These are phyloP conservation scores for Fonsecaea monophora DNA, from an alignment of 2,329 filamentous ascomycete genomes.

Conservation along the genomic window DNA sequence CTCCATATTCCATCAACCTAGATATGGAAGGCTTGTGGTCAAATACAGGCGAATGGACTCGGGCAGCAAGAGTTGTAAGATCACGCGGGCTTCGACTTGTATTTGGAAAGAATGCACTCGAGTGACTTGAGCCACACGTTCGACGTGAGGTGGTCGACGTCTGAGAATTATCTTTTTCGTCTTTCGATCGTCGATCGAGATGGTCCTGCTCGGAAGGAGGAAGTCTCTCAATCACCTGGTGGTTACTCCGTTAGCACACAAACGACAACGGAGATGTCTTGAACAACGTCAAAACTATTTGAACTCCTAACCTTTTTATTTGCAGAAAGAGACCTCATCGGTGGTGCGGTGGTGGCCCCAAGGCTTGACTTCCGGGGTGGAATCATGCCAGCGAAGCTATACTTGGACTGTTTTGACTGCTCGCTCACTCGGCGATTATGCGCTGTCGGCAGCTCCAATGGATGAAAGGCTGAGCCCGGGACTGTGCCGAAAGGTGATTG, in stretches of 20 bases:
- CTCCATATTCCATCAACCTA: slow-evolving; percentile 20
- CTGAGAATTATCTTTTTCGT: slow-evolving; percentile 29
- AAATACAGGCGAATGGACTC: slow-evolving; percentile 37
- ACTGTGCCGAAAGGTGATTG: slow-evolving; percentile 40
- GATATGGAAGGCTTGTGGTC: slow-evolving; percentile 29
- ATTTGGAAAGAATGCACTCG: slow-evolving; percentile 39
- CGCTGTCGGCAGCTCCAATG: slow-evolving; percentile 35
- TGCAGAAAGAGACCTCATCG: slow-evolving; percentile 15
- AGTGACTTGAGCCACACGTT: slow-evolving; percentile 26
- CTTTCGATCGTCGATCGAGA: slow-evolving; percentile 7
- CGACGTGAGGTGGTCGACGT: slow-evolving; percentile 33
- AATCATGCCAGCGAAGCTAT: slow-evolving; percentile 30
- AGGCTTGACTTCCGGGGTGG: slow-evolving; percentile 34
- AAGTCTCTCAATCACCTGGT: slow-evolving; percentile 7
- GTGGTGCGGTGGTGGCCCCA: slow-evolving; percentile 24
- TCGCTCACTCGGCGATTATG: slow-evolving; percentile 38
- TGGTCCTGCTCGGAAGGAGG: slow-evolving; percentile 10
- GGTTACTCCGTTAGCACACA: slow-evolving; percentile 18
- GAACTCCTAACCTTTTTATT: slow-evolving; percentile 22
- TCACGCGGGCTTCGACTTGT: slow-evolving; percentile 39
- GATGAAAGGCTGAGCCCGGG: slow-evolving; percentile 37
- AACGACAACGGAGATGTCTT: not conserved
- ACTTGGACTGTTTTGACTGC: slow-evolving; percentile 34
- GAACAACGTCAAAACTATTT: not conserved
- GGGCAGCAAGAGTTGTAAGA: slow-evolving; percentile 38